Conservation (phyloP, 106 monocot genomes). For the Gastrodia elata region DNA sequence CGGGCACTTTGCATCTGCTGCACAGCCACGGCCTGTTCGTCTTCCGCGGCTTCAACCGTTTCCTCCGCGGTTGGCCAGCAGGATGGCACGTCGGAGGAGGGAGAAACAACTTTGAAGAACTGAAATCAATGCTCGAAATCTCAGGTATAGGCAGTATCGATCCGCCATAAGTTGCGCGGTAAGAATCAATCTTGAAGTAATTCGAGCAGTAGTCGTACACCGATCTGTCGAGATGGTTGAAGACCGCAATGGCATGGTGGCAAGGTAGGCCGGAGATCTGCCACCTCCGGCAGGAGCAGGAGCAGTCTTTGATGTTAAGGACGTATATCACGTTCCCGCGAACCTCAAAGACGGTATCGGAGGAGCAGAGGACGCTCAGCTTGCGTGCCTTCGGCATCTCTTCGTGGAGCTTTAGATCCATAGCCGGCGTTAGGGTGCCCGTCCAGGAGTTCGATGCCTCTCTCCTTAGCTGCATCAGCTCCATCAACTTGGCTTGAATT, state of each 20-base stretch:
- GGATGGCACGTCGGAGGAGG: conserved; percentile 47
- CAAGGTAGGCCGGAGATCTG: conserved; percentile 84
- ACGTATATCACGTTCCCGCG: conserved; percentile 68
- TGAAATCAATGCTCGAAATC: conserved; percentile 41
- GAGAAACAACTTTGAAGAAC: conserved; percentile 27
- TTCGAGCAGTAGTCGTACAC: conserved; percentile 60
- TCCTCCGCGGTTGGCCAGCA: conserved; percentile 52
- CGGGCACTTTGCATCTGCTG: conserved; percentile 73
- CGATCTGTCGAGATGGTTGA: conserved; percentile 40
- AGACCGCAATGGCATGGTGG: conserved; percentile 62
- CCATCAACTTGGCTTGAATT: conserved; percentile 49
- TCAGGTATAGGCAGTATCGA: conserved; percentile 62
- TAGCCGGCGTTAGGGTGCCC: conserved; percentile 50
- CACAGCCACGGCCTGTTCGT: conserved; percentile 39
- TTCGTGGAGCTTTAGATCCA: conserved; percentile 57
- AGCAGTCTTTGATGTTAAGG: conserved; percentile 50
- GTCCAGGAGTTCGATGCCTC: conserved; percentile 40
- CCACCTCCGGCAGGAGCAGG: conserved; percentile 86
- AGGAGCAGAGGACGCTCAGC: conserved; percentile 73
- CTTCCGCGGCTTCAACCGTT: conserved; percentile 48
- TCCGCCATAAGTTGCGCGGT: conserved; percentile 42
- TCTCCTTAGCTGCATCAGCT: conserved; percentile 41
- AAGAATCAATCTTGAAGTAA: conserved; percentile 46
- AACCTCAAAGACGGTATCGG: conserved; percentile 89
- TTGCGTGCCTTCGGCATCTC: conserved; percentile 46